A percentile compares a stretch with the other conserved stretches of the same genome.
Evolutionary conservation across 306 rosid species (phyloP).

Genomic region (Ormosia semicastrata): DNA sequence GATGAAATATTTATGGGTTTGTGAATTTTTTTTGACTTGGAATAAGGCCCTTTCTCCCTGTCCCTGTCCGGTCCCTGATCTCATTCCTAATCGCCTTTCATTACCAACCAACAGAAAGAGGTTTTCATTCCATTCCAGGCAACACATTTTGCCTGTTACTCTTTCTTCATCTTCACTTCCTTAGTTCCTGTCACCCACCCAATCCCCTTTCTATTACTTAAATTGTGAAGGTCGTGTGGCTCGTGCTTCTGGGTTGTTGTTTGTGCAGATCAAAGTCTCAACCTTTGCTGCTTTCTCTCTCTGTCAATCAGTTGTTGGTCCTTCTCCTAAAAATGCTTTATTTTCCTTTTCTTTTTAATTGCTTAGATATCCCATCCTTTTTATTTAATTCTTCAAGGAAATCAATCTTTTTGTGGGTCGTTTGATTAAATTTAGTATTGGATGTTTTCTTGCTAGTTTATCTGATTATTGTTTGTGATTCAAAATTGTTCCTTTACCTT

Average conservation of each 20-base stretch:
- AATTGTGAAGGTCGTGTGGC: not conserved
- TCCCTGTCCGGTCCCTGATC: conserved; percentile 4
- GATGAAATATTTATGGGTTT: conserved; percentile 17
- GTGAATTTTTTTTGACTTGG: conserved; percentile 21
- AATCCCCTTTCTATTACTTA: not conserved
- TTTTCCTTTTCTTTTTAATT: not conserved
- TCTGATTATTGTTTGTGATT: not conserved
- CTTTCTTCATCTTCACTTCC: not conserved
- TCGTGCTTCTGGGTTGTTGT: not conserved
- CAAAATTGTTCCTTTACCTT: not conserved
- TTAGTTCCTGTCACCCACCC: not conserved
- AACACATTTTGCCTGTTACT: conserved; percentile 2
- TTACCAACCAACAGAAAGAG: not conserved
- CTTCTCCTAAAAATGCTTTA: not conserved
- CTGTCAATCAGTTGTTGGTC: not conserved
- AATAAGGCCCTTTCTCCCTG: conserved; percentile 20
- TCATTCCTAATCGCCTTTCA: conserved; percentile 26
- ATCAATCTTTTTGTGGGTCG: not conserved
- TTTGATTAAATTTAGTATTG: not conserved
- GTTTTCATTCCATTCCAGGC: not conserved
- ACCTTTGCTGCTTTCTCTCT: not conserved
- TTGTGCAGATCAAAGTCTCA: conserved; percentile 28
- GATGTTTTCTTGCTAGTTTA: not conserved
- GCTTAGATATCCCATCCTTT: not conserved
- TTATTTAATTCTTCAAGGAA: not conserved